phyloP scores from a whole-genome alignment of 129 eudicot genomes.

The Ambrosia trifida region DNA sequence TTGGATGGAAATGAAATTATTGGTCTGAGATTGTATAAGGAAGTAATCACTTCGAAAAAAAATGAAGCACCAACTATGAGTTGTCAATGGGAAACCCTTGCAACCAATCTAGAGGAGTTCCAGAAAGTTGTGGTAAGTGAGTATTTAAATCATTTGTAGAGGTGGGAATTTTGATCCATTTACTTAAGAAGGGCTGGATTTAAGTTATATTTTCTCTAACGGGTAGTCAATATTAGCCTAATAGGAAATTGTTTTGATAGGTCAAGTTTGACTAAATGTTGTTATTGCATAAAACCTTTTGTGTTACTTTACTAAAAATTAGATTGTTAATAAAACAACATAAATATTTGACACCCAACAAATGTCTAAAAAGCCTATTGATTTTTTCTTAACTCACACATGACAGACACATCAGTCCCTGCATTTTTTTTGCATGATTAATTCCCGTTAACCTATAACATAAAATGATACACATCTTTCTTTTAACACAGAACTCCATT shows the following conservation, averaged over 20 bases:
- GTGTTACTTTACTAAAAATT: neutral
- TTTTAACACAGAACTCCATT: neutral
- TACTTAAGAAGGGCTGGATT: neutral
- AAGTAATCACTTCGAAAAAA: slow-evolving; percentile 41
- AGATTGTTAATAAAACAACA: neutral
- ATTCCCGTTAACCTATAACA: neutral
- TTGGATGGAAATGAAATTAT: slow-evolving; percentile 64
- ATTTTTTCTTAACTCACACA: neutral
- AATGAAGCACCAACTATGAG: slow-evolving; percentile 27
- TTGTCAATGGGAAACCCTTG: slow-evolving; percentile 80
- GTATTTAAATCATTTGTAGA: slow-evolving; percentile 20
- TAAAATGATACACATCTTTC: neutral
- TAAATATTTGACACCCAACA: neutral
- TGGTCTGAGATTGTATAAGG: slow-evolving; percentile 77
- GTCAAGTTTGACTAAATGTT: neutral
- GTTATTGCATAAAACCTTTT: slow-evolving; percentile 3
- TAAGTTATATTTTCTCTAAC: slow-evolving; percentile 8
- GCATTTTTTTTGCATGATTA: neutral
- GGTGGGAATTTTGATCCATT: neutral
- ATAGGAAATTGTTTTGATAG: neutral
- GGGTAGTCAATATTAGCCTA: slow-evolving; percentile 2
- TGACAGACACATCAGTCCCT: neutral
- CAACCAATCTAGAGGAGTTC: slow-evolving; percentile 81
- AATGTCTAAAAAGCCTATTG: neutral
- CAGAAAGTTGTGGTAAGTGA: slow-evolving; percentile 63